A percentile compares a stretch with the other conserved stretches of the same genome.
Evolutionary conservation across 225 moss, liverwort and hornwort genomes (phyloP).

Genomic region (Asterella californica): DNA sequence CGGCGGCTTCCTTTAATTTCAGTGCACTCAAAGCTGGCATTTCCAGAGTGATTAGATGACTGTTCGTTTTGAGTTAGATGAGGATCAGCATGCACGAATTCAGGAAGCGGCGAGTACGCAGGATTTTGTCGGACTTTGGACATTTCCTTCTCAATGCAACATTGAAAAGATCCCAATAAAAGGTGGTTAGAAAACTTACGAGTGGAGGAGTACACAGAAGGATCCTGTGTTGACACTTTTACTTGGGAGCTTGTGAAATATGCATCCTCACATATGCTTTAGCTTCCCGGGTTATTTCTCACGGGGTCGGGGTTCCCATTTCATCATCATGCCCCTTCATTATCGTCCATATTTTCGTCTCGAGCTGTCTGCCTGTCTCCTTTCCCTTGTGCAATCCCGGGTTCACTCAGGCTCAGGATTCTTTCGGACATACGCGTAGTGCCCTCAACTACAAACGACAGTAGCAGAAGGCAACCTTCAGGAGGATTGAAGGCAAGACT

Average conservation of each 20-base stretch:
- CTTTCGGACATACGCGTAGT: too few species aligned
- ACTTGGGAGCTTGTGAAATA: neutral
- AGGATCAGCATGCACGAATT: neutral
- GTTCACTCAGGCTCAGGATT: too few species aligned
- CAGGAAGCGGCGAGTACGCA: neutral
- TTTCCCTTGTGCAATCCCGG: too few species aligned
- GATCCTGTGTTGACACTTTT: neutral
- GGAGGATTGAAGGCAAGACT: too few species aligned
- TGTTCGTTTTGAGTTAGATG: neutral
- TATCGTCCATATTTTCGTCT: too few species aligned
- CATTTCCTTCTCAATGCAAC: neutral
- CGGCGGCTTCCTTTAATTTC: neutral
- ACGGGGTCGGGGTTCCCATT: too few species aligned
- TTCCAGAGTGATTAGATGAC: neutral
- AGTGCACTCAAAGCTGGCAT: neutral
- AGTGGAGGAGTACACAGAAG: neutral
- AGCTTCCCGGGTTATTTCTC: too few species aligned
- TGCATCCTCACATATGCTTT: neutral
- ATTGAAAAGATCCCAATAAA: neutral
- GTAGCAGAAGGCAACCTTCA: too few species aligned
- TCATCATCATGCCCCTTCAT: too few species aligned
- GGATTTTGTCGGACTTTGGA: neutral
- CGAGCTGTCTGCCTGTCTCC: too few species aligned
- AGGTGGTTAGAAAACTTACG: neutral
- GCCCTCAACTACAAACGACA: too few species aligned